Evolutionary conservation across 106 monocot species (phyloP), one percentile per base, ranked within the genome.

Genomic region (Allium fistulosum): DNA sequence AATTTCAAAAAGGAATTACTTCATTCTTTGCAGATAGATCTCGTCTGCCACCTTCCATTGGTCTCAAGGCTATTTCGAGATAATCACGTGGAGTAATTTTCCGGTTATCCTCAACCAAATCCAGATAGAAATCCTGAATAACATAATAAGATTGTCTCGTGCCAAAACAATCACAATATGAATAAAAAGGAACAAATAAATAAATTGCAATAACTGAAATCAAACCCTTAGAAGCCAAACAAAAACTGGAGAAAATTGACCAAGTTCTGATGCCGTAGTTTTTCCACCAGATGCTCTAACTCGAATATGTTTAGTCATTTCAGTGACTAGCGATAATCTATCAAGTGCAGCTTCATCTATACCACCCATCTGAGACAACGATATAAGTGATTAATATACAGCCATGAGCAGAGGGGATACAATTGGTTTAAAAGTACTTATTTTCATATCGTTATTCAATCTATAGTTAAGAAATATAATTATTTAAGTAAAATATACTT

Each of bases 281-380:
- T 74, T 96, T 68, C 96, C 91, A 61, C 86, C 82, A 78, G 88
- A 80, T 9, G 86, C 96, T 80, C 88, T 86, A 74, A 96, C 84
- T 75, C 91, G 96, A 57, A 96, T 92, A 78, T 88, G 96, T 60
- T 88, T 96, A 51, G 92, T 96, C 96, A 96, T 92, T 79, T 96
- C 86, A 53, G 87, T 94, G 49, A 94, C 94, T 62, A 96, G 79
- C 47, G 96, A 96, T 51, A 96, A 68, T 57, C 92, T 91, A 80
- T 96, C 96, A 76, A 96, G 86, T 26, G 96, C 91, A 63, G 92
- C 79, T 77, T 96, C 96, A 82, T 96, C 96, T 77, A 96, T 96
- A 61, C 96, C 96, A 82, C 96, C 96, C 96, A 96, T 96, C 96
- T 96, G 71, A 52, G 72, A 62, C 12, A 66, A 52, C 53, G 37